Percentiles rank a stretch among this genome's conserved stretches.
Conservation (phyloP, 176 grass and related monocot species). For the Rhipidocladum racemiflorum region DNA sequence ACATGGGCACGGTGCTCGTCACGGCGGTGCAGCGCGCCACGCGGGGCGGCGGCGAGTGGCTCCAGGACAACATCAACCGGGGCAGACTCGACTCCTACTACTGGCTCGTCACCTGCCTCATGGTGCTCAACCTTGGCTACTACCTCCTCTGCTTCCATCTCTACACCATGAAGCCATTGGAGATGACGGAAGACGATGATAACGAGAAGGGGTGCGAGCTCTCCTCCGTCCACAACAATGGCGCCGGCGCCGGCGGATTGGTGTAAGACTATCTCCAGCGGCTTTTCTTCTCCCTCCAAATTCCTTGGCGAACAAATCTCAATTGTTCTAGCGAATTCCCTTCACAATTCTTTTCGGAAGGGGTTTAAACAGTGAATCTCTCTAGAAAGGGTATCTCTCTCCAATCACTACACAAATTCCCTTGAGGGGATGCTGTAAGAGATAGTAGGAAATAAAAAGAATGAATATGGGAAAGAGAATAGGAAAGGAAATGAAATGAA, state of each 20-base stretch:
- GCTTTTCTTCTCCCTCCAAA: too few relatives aligned
- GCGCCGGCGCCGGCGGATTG: background rate
- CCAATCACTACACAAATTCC: too few relatives aligned
- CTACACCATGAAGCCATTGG: conserved; percentile 73
- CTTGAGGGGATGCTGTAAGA: too few relatives aligned
- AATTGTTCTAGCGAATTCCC: too few relatives aligned
- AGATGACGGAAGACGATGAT: background rate
- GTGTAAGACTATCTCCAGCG: too few relatives aligned
- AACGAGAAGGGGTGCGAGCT: conserved; percentile 31
- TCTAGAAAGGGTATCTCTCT: too few relatives aligned
- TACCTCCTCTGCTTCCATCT: conserved; percentile 54
- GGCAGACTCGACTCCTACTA: conserved; percentile 72
- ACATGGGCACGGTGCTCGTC: conserved; percentile 72
- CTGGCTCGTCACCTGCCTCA: conserved; percentile 66
- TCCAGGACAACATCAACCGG: conserved; percentile 85
- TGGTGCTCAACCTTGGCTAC: conserved; percentile 63
- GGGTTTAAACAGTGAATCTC: too few relatives aligned
- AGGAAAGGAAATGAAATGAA: too few relatives aligned
- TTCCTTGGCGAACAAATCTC: too few relatives aligned
- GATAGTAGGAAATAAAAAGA: too few relatives aligned
- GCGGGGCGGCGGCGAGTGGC: conserved; percentile 57
- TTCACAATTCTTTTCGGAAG: too few relatives aligned
- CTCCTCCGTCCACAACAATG: conserved; percentile 23
- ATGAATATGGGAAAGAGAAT: too few relatives aligned
- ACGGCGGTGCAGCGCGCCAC: conserved; percentile 59